These are phyloP conservation scores for Cutaneotrichosporon sp. DNA, from an alignment of 1,284 basidiomycete species.

Conservation along the genomic window DNA sequence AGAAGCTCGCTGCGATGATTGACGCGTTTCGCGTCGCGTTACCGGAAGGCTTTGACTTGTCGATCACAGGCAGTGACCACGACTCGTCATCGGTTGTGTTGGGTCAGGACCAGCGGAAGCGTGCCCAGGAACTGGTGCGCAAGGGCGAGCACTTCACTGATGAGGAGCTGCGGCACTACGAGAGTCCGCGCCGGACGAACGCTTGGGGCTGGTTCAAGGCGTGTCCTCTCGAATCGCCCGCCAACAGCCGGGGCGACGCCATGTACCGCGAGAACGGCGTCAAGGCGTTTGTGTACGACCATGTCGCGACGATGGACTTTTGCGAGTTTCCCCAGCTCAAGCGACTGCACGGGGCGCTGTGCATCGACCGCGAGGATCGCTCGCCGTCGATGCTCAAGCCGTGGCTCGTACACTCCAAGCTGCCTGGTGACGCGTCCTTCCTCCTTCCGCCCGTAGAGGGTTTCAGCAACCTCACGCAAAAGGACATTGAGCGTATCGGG, in stretches of 20 bases:
- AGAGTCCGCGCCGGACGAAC: slow-evolving; percentile 43
- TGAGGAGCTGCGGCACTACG: slow-evolving; percentile 41
- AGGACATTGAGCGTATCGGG: slow-evolving; percentile 28
- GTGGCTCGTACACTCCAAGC: slow-evolving; percentile 45
- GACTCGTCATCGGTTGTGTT: slow-evolving; percentile 46
- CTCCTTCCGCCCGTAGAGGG: slow-evolving; percentile 44
- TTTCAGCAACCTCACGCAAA: slow-evolving; percentile 39
- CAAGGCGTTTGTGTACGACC: slow-evolving; percentile 49
- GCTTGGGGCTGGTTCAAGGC: slow-evolving; percentile 43
- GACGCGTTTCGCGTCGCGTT: slow-evolving; percentile 36
- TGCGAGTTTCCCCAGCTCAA: slow-evolving; percentile 51
- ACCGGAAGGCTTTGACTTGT: slow-evolving; percentile 36
- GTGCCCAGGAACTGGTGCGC: slow-evolving; percentile 44
- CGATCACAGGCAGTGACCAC: slow-evolving; percentile 45
- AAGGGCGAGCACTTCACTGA: slow-evolving; percentile 42
- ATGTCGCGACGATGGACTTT: slow-evolving; percentile 51
- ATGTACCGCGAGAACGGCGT: slow-evolving; percentile 26
- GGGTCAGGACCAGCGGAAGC: slow-evolving; percentile 45
- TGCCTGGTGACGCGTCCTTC: slow-evolving; percentile 44
- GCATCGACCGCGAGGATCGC: slow-evolving; percentile 41
- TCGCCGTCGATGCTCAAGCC: slow-evolving; percentile 45
- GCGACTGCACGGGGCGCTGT: slow-evolving; percentile 45
- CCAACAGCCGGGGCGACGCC: slow-evolving; percentile 37
- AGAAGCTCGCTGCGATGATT: slow-evolving; percentile 32
- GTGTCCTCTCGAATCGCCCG: slow-evolving; percentile 43